A percentile compares a stretch with the other conserved stretches of the same genome.
phyloP scores from a whole-genome alignment of 169 alveolate species.

The Eimeria acervulina region DNA sequence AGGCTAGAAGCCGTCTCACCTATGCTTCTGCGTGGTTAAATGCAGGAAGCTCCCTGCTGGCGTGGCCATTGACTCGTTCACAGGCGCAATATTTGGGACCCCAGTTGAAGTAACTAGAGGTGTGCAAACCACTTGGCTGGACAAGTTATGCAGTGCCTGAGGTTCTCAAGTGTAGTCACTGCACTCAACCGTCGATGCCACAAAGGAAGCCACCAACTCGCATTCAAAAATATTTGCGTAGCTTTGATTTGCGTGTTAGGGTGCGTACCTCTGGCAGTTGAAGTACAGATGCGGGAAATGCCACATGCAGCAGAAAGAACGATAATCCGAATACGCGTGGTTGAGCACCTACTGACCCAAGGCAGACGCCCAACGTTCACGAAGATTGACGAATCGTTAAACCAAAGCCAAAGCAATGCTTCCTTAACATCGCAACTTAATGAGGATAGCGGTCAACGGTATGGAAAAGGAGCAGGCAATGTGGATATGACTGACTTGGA shows the following conservation, averaged over 20 bases:
- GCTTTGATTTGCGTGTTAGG: neutral
- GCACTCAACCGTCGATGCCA: neutral
- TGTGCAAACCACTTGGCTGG: neutral
- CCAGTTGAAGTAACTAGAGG: slow-evolving; percentile 52
- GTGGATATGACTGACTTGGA: neutral
- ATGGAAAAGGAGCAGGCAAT: neutral
- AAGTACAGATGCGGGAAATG: slow-evolving; percentile 64
- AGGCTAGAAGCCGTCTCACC: neutral
- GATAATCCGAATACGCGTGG: slow-evolving; percentile 20
- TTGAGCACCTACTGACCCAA: neutral
- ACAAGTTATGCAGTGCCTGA: neutral
- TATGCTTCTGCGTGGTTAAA: neutral
- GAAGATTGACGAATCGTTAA: neutral
- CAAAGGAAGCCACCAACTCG: neutral
- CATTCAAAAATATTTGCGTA: neutral
- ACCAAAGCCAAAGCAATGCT: neutral
- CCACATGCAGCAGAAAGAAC: slow-evolving; percentile 74
- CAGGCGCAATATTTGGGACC: slow-evolving; percentile 74
- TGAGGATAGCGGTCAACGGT: neutral
- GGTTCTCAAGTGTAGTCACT: neutral
- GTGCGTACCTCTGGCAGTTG: slow-evolving; percentile 64
- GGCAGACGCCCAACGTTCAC: no score
- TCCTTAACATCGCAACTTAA: neutral
- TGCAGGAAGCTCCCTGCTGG: slow-evolving; percentile 69
- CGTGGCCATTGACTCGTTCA: slow-evolving; percentile 65